Evolutionary conservation across 2,329 filamentous ascomycete genomes (phyloP).

Genomic region (Talaromyces sp.): DNA sequence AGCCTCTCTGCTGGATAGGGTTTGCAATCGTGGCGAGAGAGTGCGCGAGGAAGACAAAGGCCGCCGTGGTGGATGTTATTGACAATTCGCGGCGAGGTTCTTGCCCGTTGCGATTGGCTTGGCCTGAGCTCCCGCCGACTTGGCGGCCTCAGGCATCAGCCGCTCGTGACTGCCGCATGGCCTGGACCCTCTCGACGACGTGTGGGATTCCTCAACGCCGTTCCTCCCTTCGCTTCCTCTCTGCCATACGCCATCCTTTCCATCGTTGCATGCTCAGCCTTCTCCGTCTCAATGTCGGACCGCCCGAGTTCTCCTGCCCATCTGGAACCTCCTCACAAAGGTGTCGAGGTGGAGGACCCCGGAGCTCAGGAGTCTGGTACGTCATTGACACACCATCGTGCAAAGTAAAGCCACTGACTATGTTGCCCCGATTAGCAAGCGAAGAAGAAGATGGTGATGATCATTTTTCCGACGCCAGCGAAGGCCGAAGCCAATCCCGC

Average conservation of each 20-base stretch:
- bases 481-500: conserved; percentile 42
- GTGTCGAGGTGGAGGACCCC: conserved; percentile 51
- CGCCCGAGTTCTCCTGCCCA: conserved; percentile 30
- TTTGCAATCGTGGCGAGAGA: not conserved
- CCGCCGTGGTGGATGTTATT: not conserved
- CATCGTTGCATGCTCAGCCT: conserved; percentile 16
- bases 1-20: not conserved
- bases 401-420: conserved; percentile 13
- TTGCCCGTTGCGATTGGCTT: not conserved
- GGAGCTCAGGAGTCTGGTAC: conserved; percentile 54
- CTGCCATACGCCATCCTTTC: not conserved
- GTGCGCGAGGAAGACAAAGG: not conserved
- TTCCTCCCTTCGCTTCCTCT: conserved; percentile 9
- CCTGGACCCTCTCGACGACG: conserved; percentile 22
- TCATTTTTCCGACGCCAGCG: conserved; percentile 62
- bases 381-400: conserved; percentile 11
- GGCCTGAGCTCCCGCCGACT: conserved; percentile 7
- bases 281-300: conserved; percentile 30
- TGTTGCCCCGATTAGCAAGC: conserved; percentile 37
- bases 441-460: conserved; percentile 41
- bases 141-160: conserved; percentile 11
- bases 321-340: conserved; percentile 51
- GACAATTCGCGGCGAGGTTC: not conserved
- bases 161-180: conserved; percentile 3
- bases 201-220: conserved; percentile 5